These are phyloP conservation scores for Populus hybrid DNA, from an alignment of 441 rosid species.

Conservation along the genomic window DNA sequence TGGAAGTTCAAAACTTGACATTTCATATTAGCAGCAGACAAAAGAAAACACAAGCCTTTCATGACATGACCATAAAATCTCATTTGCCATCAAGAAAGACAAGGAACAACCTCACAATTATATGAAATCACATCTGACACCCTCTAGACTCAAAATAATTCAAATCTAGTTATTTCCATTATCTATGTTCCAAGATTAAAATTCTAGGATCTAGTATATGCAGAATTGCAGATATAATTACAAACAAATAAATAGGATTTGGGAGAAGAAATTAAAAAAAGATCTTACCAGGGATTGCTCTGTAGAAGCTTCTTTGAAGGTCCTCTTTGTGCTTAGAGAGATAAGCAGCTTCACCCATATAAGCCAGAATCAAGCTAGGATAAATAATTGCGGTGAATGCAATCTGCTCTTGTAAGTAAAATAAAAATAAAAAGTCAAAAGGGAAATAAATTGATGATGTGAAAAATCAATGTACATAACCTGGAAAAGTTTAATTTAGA, in stretches of 20 bases:
- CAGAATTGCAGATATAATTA: not conserved
- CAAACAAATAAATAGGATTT: not conserved
- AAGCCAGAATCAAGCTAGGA: constrained; percentile 32
- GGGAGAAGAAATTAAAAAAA: not conserved
- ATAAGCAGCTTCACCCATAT: constrained; percentile 36
- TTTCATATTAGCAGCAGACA: not conserved
- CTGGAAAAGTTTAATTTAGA: not conserved
- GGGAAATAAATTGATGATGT: not conserved
- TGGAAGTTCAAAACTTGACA: not conserved
- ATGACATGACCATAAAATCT: not conserved
- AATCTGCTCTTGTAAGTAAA: constrained; percentile 21
- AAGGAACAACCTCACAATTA: not conserved
- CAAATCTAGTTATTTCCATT: not conserved
- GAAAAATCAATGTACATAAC: not conserved
- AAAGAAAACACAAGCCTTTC: not conserved
- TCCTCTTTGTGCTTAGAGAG: constrained; percentile 36
- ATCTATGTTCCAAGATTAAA: too few relatives aligned
- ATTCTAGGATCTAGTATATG: not conserved
- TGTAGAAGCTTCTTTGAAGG: constrained; percentile 37
- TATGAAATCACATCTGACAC: not conserved
- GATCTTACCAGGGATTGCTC: constrained; percentile 39
- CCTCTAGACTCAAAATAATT: not conserved
- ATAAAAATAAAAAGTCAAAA: not conserved
- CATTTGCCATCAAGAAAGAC: not conserved
- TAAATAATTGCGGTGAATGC: constrained; percentile 37